Evolutionary conservation across 2,329 filamentous ascomycete species (phyloP).

Genomic region (Hymenoscyphus scutula): DNA sequence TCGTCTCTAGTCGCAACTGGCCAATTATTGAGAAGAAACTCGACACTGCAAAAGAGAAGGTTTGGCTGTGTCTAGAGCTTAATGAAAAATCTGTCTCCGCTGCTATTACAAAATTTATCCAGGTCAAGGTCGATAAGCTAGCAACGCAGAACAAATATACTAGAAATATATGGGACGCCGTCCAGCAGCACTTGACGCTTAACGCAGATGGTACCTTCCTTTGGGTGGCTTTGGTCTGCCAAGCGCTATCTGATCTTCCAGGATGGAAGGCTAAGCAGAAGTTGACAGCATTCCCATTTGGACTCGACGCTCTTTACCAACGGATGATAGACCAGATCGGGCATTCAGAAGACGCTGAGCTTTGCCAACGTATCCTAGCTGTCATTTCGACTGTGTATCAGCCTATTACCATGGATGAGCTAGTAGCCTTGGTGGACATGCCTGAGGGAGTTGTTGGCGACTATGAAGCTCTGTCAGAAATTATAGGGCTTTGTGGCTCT

Average conservation of each 20-base stretch:
- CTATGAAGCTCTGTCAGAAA: neutral
- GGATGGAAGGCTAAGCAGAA: neutral
- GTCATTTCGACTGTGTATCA: slow-evolving; percentile 2
- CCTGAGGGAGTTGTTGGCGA: neutral
- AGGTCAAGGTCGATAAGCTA: slow-evolving; percentile 35
- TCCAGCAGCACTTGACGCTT: slow-evolving; percentile 30
- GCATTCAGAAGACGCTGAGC: neutral
- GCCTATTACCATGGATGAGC: neutral
- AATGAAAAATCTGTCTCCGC: neutral
- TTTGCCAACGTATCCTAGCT: slow-evolving; percentile 2
- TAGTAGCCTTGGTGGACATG: no score
- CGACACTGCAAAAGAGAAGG: no score
- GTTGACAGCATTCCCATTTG: neutral
- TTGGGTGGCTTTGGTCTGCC: slow-evolving; percentile 8
- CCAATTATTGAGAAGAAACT: no score
- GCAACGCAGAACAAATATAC: slow-evolving; percentile 26
- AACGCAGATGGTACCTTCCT: slow-evolving; percentile 1
- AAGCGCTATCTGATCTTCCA: neutral
- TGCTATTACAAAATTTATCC: neutral
- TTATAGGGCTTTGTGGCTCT: no score
- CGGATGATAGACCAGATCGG: slow-evolving; percentile 3
- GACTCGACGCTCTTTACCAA: slow-evolving; percentile 2
- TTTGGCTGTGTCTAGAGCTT: no score
- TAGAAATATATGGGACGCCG: slow-evolving; percentile 28
- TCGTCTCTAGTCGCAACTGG: no score